Evolutionary conservation across 176 grass and related monocot genomes (phyloP).

Genomic region (Coix lacrymajobi): DNA sequence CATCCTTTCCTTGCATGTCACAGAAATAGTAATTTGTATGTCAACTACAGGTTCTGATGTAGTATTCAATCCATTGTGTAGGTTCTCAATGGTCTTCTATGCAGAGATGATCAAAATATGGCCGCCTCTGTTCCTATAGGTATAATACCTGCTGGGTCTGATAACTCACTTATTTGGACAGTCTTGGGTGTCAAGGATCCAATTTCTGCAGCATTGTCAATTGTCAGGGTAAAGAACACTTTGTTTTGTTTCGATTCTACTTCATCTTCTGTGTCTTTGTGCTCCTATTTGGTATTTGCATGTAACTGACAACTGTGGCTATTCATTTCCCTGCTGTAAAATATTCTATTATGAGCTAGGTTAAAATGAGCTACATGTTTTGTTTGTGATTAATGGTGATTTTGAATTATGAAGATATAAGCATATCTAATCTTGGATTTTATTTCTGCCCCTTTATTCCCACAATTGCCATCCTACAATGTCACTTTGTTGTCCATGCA

Average conservation of each 20-base stretch:
- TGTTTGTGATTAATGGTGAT: slow-evolving; percentile 1
- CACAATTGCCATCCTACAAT: neutral
- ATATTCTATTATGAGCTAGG: neutral
- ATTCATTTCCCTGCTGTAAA: neutral
- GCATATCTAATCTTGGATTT: neutral
- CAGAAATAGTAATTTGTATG: slow-evolving; percentile 4
- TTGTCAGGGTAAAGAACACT: slow-evolving; percentile 68
- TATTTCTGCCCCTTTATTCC: neutral
- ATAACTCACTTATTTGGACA: slow-evolving; percentile 98
- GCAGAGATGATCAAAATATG: slow-evolving; percentile 87
- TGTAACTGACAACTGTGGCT: slow-evolving; percentile 16
- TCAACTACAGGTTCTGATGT: slow-evolving; percentile 30
- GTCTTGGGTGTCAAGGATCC: slow-evolving; percentile 96
- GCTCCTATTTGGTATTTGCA: neutral
- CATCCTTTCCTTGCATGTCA: neutral
- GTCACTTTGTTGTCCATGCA: neutral
- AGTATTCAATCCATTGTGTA: slow-evolving; percentile 35
- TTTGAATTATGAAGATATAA: neutral
- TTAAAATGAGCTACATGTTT: neutral
- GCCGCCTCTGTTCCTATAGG: slow-evolving; percentile 89
- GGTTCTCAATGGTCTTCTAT: slow-evolving; percentile 94
- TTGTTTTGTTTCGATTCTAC: slow-evolving; percentile 2
- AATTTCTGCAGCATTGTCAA: slow-evolving; percentile 87
- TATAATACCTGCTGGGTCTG: slow-evolving; percentile 98
- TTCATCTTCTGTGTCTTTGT: slow-evolving; percentile 5